These are phyloP conservation scores for Bolboschoenus planiculmis DNA, from an alignment of 176 grass and related monocot genomes.

Conservation along the genomic window DNA sequence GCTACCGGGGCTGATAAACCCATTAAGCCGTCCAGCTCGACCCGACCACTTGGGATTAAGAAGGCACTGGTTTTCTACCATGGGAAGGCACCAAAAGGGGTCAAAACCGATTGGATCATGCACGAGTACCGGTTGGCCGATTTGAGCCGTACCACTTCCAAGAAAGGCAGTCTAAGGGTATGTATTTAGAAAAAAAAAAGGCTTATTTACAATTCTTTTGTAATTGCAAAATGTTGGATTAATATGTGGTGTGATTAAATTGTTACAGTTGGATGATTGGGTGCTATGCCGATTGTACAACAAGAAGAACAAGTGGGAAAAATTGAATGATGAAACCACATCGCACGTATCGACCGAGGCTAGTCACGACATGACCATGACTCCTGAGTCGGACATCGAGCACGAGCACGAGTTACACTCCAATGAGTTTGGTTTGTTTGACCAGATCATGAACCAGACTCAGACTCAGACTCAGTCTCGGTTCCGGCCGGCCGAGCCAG, in stretches of 20 bases:
- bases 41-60: constrained; percentile 26
- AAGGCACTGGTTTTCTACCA: constrained; percentile 43
- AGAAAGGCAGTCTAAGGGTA: constrained; percentile 39
- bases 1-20: constrained; percentile 36
- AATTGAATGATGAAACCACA: constrained; percentile 10
- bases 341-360: constrained; percentile 2
- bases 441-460: neutral
- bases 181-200: neutral
- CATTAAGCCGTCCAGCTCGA: neutral
- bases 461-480: neutral
- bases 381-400: constrained; percentile 34
- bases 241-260: neutral
- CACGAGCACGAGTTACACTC: constrained; percentile 18
- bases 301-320: constrained; percentile 44
- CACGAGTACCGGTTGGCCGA: constrained; percentile 38
- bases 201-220: neutral
- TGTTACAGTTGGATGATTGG: constrained; percentile 46
- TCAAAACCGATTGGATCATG: constrained; percentile 46
- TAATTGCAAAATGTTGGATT: neutral
- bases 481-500: neutral
- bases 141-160: constrained; percentile 20
- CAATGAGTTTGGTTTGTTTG: neutral
- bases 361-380: constrained; percentile 27
- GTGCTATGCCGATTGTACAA: constrained; percentile 44
- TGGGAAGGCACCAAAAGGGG: constrained; percentile 36